These are phyloP conservation scores for Pugionium cornutum DNA, from an alignment of 345 rosid species.

Conservation along the genomic window DNA sequence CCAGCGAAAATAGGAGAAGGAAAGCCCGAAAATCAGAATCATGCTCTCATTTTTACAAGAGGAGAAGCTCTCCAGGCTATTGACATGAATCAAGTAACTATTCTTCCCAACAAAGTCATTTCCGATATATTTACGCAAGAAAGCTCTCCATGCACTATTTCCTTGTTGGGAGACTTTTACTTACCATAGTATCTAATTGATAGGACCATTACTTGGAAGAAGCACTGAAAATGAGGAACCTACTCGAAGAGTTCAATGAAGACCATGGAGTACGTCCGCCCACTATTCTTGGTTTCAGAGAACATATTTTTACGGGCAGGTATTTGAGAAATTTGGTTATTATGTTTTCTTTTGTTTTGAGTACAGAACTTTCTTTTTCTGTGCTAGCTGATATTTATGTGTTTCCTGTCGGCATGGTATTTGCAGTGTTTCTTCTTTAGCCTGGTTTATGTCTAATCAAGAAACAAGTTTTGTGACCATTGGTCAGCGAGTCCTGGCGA, in stretches of 20 bases:
- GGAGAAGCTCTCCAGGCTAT: conserved; percentile 98
- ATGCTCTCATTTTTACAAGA: conserved; percentile 84
- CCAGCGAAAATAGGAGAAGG: conserved; percentile 93
- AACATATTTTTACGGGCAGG: conserved; percentile 99
- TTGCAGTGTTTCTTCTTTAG: conserved; percentile 93
- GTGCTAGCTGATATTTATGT: conserved; percentile 22
- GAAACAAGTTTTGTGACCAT: conserved; percentile 95
- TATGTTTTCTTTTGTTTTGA: neutral
- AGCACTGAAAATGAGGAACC: conserved; percentile 96
- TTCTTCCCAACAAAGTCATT: no score
- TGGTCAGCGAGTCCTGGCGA: conserved; percentile 97
- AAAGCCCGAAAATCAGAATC: conserved; percentile 96
- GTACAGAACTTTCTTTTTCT: neutral
- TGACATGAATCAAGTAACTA: conserved; percentile 92
- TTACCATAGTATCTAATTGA: conserved; percentile 22
- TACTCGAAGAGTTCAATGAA: conserved; percentile 91
- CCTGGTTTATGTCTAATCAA: conserved; percentile 99
- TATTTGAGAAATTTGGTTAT: conserved; percentile 31
- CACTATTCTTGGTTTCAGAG: conserved; percentile 90
- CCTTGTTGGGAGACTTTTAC: conserved; percentile 25
- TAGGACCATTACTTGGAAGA: conserved; percentile 99
- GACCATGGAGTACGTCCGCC: conserved; percentile 96
- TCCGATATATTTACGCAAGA: no score
- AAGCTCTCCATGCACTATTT: neutral
- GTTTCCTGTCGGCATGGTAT: conserved; percentile 19